Conservation (phyloP, 139 green algal genomes). For the Coccomyxa sp. region DNA sequence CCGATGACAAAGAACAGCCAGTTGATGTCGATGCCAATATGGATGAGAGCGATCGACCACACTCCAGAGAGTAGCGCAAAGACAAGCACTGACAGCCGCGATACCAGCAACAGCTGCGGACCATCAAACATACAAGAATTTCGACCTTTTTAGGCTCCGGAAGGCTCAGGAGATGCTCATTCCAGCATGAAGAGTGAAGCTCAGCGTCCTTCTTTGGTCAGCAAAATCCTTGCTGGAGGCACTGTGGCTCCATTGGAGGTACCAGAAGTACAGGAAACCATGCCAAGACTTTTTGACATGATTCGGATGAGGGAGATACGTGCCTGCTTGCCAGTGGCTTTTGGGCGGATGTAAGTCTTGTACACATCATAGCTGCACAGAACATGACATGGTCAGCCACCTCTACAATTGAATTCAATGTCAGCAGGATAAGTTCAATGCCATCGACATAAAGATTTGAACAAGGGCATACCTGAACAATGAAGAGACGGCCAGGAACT, state of each 20-base stretch:
- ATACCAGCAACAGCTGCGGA: slow-evolving; percentile 45
- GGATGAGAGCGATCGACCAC: slow-evolving; percentile 65
- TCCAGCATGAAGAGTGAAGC: no score
- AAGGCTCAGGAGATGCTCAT: no score
- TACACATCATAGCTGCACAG: background rate
- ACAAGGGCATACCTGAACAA: slow-evolving; percentile 80
- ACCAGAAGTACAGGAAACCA: background rate
- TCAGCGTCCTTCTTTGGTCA: background rate
- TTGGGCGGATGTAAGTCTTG: background rate
- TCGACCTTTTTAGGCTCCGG: no score
- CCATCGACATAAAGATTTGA: background rate
- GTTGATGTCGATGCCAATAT: slow-evolving; percentile 28
- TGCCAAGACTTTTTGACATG: background rate
- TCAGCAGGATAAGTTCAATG: no score
- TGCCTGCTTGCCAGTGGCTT: slow-evolving; percentile 49
- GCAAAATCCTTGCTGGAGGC: background rate
- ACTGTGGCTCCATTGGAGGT: no score
- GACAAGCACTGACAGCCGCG: slow-evolving; percentile 32
- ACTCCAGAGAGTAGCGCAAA: slow-evolving; percentile 35
- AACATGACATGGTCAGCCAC: background rate
- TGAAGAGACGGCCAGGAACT: slow-evolving; percentile 86
- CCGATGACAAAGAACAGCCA: slow-evolving; percentile 13
- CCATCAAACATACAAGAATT: background rate
- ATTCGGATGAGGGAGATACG: background rate
- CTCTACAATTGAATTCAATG: background rate